phyloP scores from a whole-genome alignment of 495 filamentous ascomycete genomes.

The Echria macrotheca region DNA sequence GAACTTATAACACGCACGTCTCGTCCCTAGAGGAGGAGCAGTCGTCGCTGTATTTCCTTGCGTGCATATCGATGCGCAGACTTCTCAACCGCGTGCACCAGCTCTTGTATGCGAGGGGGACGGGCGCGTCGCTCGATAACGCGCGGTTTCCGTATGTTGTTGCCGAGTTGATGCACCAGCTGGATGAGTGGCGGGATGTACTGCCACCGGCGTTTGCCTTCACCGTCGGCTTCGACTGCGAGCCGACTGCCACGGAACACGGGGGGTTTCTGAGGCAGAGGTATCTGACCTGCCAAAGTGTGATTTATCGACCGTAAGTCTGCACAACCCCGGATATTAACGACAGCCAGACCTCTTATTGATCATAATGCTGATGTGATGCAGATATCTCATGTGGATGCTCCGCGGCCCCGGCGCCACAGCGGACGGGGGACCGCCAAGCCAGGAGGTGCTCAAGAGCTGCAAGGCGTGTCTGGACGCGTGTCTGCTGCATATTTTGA shows the following conservation, averaged over 20 bases:
- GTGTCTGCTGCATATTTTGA: conserved; percentile 37
- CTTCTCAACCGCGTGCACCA: conserved; percentile 25
- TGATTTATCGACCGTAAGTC: conserved; percentile 42
- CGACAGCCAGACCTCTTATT: background rate
- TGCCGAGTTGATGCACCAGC: conserved; percentile 39
- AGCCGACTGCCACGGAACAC: conserved; percentile 23
- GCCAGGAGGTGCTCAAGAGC: conserved; percentile 25
- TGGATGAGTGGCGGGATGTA: conserved; percentile 40
- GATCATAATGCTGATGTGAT: background rate
- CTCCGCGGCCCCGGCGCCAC: conserved; percentile 19
- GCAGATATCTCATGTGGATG: conserved; percentile 34
- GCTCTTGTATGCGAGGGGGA: conserved; percentile 22
- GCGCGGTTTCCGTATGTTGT: conserved; percentile 37
- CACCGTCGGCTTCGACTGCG: conserved; percentile 19
- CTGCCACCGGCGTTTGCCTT: conserved; percentile 38
- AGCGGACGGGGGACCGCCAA: background rate
- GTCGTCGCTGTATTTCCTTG: conserved; percentile 24
- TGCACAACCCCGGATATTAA: too few species aligned
- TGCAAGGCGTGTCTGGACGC: conserved; percentile 37
- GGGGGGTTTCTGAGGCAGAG: conserved; percentile 40
- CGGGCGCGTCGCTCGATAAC: conserved; percentile 26
- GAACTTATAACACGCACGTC: conserved; percentile 20
- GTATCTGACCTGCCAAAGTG: conserved; percentile 43
- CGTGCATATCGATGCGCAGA: conserved; percentile 24
- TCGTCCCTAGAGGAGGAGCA: conserved; percentile 17